Conservation (phyloP, 192 early-diverging fungal genomes). For the Gryganskiella cystojenkinii region DNA sequence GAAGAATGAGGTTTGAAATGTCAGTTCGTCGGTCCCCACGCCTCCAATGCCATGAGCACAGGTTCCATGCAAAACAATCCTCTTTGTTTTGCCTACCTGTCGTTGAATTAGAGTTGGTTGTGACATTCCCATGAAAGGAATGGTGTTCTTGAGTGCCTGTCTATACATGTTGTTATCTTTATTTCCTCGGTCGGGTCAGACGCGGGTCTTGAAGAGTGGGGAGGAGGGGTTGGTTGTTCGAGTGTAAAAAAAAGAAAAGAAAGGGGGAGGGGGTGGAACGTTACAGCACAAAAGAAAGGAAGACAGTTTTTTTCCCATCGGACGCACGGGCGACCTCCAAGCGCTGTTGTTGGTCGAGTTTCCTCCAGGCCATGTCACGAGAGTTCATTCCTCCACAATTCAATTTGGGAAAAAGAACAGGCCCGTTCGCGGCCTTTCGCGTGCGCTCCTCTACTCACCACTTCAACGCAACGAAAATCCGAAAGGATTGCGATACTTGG, state of each 20-base stretch:
- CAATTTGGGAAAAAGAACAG: background rate
- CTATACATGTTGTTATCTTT: constrained; percentile 11
- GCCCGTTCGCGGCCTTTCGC: constrained; percentile 19
- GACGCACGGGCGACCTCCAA: too few species aligned
- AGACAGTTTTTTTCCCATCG: too few species aligned
- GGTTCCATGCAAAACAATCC: background rate
- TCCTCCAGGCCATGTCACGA: background rate
- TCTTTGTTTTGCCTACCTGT: constrained; percentile 14
- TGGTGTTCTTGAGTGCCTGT: constrained; percentile 15
- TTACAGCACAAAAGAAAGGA: background rate
- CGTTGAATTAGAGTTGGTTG: constrained; percentile 4
- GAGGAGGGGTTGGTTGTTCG: background rate
- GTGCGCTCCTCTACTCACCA: too few species aligned
- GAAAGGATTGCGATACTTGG: too few species aligned
- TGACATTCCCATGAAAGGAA: constrained; percentile 22
- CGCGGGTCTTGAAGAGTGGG: background rate
- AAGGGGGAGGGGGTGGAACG: background rate
- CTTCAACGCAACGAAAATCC: too few species aligned
- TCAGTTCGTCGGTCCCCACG: background rate
- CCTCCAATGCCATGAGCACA: too few species aligned
- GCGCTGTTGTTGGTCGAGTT: too few species aligned
- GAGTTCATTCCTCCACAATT: background rate
- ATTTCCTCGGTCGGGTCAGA: background rate
- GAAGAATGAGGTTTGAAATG: background rate
- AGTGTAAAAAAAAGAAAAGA: background rate